phyloP scores from a whole-genome alignment of 2,329 filamentous ascomycete genomes.

The Diatrype stigma region DNA sequence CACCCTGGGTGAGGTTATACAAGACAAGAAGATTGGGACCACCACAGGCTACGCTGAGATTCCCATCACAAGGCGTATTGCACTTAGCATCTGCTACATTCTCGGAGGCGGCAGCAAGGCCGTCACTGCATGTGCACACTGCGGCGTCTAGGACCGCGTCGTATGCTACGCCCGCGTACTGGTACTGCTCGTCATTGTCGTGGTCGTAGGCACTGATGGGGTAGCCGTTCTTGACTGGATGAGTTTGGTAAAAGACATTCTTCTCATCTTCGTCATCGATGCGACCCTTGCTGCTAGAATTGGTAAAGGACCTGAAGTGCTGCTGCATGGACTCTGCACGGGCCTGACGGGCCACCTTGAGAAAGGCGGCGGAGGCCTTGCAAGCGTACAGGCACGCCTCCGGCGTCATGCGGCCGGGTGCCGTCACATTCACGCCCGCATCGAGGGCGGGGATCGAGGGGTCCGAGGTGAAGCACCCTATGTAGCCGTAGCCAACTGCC shows the following conservation, averaged over 20 bases:
- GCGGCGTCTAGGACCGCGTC: conserved; percentile 33
- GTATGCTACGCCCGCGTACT: conserved; percentile 54
- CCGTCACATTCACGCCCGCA: conserved; percentile 36
- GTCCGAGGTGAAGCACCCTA: conserved; percentile 54
- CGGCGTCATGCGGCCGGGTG: conserved; percentile 46
- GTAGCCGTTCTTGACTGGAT: too few species aligned
- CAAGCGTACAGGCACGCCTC: conserved; percentile 37
- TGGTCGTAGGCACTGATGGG: conserved; percentile 29
- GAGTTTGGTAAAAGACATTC: too few species aligned
- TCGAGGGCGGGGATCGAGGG: conserved; percentile 40
- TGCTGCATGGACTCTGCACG: too few species aligned
- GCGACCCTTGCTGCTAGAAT: too few species aligned
- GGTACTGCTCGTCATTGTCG: conserved; percentile 33
- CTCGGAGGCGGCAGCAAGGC: conserved; percentile 42
- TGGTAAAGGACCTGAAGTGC: too few species aligned
- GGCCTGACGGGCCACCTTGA: neutral
- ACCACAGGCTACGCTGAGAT: neutral
- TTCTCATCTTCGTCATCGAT: too few species aligned
- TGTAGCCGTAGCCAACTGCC: conserved; percentile 41
- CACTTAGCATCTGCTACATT: conserved; percentile 46
- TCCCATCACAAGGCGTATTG: conserved; percentile 3
- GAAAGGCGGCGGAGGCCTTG: conserved; percentile 27
- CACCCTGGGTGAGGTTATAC: neutral
- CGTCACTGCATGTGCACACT: conserved; percentile 53
- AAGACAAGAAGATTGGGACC: neutral